A percentile compares a stretch with the other conserved stretches of the same genome.
Conservation (phyloP, 306 rosid species). For the Lablab purpureus region DNA sequence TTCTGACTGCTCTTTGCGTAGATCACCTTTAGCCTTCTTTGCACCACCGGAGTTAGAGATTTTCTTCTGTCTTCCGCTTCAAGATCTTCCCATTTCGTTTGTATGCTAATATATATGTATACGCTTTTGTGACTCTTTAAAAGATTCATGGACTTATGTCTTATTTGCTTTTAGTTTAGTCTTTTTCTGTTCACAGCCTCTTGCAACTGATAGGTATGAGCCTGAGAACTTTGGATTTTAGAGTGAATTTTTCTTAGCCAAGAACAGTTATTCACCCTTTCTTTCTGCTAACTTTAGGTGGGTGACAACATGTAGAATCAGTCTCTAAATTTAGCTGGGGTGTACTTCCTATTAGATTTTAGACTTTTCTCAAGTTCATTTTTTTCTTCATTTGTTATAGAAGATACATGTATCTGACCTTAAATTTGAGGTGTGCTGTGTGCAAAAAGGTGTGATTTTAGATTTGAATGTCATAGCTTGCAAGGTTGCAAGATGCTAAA, state of each 20-base stretch:
- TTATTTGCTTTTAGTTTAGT: slow-evolving; percentile 27
- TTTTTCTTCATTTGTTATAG: background rate
- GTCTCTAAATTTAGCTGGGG: slow-evolving; percentile 47
- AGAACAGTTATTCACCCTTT: slow-evolving; percentile 43
- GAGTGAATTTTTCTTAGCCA: slow-evolving; percentile 42
- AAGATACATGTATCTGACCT: slow-evolving; percentile 50
- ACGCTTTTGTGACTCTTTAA: background rate
- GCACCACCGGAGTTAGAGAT: slow-evolving; percentile 82
- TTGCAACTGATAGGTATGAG: slow-evolving; percentile 18
- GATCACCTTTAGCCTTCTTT: slow-evolving; percentile 66
- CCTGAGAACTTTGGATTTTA: slow-evolving; percentile 25
- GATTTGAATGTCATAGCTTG: slow-evolving; percentile 42
- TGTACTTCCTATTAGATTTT: no score
- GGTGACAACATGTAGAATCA: slow-evolving; percentile 49
- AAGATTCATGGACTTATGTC: slow-evolving; percentile 32
- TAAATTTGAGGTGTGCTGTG: slow-evolving; percentile 51
- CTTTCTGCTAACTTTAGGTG: slow-evolving; percentile 39
- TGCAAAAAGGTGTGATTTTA: slow-evolving; percentile 46
- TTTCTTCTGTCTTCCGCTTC: slow-evolving; percentile 64
- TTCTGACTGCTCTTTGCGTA: slow-evolving; percentile 57
- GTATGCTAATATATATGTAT: slow-evolving; percentile 16
- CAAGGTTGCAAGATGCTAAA: no score
- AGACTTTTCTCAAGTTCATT: slow-evolving; percentile 34
- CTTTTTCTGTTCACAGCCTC: slow-evolving; percentile 29
- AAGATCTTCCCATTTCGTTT: slow-evolving; percentile 67